Base-by-base conservation (phyloP, 176 grass and related monocot species). In the Musa troglodytarum region DNA sequence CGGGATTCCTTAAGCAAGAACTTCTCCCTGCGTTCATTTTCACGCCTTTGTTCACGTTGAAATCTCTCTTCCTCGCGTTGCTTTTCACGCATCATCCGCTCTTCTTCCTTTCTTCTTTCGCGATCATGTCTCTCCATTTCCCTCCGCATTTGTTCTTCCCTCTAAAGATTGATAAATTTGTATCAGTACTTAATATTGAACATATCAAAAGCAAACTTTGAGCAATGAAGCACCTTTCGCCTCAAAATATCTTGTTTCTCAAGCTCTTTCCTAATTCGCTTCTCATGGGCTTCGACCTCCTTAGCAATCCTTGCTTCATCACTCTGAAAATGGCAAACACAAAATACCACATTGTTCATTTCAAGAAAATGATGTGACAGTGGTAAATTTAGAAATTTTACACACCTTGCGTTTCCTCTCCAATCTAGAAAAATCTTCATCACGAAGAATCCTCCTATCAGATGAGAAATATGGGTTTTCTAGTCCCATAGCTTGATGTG, bases 251-350 rank as follows among this genome's bases (percentile, higher is more conserved):
- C 88, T 77, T 98, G 90, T 76, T 94, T 98, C 81, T 98, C 95
- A 11, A 98, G 77, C 63, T 98, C 90, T 84, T 85, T 98, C 86
- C 95, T 91, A 55, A 98, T 91, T 67, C 84, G 64, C 64, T 84
- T 93, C 85, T 98, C 95, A 84, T 98, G 88, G 78, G 84, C 86
- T 83, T 94, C 95, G 81, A 91, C 95, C 81, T 98, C 95, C 84
- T 89, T 98, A 15, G 80, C 90, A 74, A 94, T 91, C 83, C 85
- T 98, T 1, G 84, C 86, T 84, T 98, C 90, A 82, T 98, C 95
- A 22, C n/a, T 88, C 89, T 89, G 73, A 82, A 84, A 10, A 19
- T 24, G 28, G 3, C 53, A 57, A 57, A 56, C 2, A 2, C 20
- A 55, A 15, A 25, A 25, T 11, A 28, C 23, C 13, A 57, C 10